phyloP scores from a whole-genome alignment of 768 basidiomycete genomes.

The Suillus paluster region DNA sequence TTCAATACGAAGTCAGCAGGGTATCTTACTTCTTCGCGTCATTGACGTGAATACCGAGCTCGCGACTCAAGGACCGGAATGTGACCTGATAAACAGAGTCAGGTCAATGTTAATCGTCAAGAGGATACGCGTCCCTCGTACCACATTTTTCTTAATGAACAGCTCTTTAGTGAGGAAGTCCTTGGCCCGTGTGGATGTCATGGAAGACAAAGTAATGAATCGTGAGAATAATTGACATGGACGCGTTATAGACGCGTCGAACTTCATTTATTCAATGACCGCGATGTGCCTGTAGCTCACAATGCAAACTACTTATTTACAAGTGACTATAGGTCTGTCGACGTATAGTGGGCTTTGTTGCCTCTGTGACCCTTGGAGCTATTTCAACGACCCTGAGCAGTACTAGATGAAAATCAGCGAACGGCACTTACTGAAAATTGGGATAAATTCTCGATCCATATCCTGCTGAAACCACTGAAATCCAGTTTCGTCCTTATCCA shows the following conservation, averaged over 20 bases:
- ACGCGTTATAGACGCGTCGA: neutral
- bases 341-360: too few species aligned
- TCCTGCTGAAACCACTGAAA: too few species aligned
- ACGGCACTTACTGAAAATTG: too few species aligned
- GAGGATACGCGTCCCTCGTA: slow-evolving; percentile 26
- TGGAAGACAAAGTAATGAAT: slow-evolving; percentile 15
- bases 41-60: slow-evolving; percentile 74
- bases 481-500: too few species aligned
- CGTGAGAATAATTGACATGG: slow-evolving; percentile 3
- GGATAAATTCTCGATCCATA: too few species aligned
- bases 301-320: too few species aligned
- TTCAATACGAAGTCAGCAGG: neutral
- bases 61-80: slow-evolving; percentile 75
- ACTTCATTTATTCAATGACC: too few species aligned
- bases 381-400: too few species aligned
- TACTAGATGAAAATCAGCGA: too few species aligned
- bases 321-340: too few species aligned
- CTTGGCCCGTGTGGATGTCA: slow-evolving; percentile 33
- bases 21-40: slow-evolving; percentile 70
- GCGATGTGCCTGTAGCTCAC: too few species aligned
- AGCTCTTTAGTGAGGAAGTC: slow-evolving; percentile 54
- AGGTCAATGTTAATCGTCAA: neutral
- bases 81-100: slow-evolving; percentile 59
- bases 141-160: slow-evolving; percentile 47
- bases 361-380: too few species aligned